Evolutionary conservation across 306 rosid genomes (phyloP), one percentile per base, ranked within the genome.

Genomic region (Amphicarpaea edgeworthii): DNA sequence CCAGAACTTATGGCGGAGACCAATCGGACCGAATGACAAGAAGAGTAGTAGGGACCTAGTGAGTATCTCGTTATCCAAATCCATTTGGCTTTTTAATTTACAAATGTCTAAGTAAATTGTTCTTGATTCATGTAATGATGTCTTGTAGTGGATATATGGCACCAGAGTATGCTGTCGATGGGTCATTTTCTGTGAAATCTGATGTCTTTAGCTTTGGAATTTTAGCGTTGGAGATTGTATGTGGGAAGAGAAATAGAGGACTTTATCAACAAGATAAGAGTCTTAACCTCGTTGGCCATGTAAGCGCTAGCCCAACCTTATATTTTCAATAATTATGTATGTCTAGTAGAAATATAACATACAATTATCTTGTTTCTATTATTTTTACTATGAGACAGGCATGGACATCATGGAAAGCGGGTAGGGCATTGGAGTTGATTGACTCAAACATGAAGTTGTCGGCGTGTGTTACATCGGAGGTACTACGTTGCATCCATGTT

Each of bases 1-100:
- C 71, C 0, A 75, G 16, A 75, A 3, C 21, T 19, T 61, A 61
- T 20, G 62, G 71, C 32, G 79, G 60, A 7, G 79, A 75, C 17
- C 40, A 75, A 0, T 19, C 3, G 1, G 71, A 75, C 46, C 71
- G 79, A 62, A 61, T 32, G n/a, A 74, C 78, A 17, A 45, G 12
- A 6, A 74, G 78, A 74, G 10, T 74, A n/a, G 81, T 83, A 21
- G 89, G 91, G 6, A 89, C 89, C 16, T 85, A 69, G 88, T 85
- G 57, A 87, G 89, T 81, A 2, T 15, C 16, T 32, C 10, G 5
- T 34, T 0, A 17, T 47, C 6, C 12, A 7, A 1, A 14, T 12
- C 24, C 14, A 46, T 0, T 8, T 16, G 28, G 2, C 17, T 4
- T 1, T 9, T 17, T n/a, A n/a, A n/a, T n/a, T 38, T 11, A 16